Evolutionary conservation across 73 alveolate species (phyloP).

Genomic region (Paraurostyla sp.): DNA sequence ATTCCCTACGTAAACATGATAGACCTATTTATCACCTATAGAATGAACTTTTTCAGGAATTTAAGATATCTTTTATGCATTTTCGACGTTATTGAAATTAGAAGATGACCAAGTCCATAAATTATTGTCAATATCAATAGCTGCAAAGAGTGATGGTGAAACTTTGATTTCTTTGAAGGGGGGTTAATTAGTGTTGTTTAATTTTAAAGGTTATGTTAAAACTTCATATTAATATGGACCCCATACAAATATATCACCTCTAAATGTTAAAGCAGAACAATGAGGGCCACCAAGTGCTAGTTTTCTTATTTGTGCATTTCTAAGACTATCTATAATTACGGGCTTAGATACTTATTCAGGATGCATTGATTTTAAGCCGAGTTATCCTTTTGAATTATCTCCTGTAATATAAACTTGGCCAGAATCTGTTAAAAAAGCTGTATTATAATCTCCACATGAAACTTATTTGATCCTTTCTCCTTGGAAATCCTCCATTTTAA

Average conservation of each 20-base stretch:
- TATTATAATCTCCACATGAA: neutral
- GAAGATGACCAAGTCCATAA: conserved; percentile 29
- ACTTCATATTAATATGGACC: neutral
- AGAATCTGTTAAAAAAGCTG: neutral
- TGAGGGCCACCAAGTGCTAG: neutral
- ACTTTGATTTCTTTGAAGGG: neutral
- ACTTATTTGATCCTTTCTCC: neutral
- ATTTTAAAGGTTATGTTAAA: neutral
- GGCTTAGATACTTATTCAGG: neutral
- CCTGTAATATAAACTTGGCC: conserved; percentile 41
- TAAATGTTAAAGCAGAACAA: neutral
- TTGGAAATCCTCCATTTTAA: neutral
- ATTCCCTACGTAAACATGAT: too few species aligned
- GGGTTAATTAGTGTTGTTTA: neutral
- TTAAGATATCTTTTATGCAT: neutral
- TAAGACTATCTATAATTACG: neutral
- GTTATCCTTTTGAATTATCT: conserved; percentile 6
- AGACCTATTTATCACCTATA: too few species aligned
- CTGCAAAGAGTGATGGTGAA: neutral
- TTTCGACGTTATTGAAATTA: neutral
- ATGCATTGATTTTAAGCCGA: neutral
- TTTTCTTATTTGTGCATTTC: neutral
- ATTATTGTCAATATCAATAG: neutral
- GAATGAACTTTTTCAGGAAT: conserved; percentile 5
- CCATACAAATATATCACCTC: conserved; percentile 27